Base-by-base conservation (phyloP, 139 green algal species). In the Micractinium sp. region DNA sequence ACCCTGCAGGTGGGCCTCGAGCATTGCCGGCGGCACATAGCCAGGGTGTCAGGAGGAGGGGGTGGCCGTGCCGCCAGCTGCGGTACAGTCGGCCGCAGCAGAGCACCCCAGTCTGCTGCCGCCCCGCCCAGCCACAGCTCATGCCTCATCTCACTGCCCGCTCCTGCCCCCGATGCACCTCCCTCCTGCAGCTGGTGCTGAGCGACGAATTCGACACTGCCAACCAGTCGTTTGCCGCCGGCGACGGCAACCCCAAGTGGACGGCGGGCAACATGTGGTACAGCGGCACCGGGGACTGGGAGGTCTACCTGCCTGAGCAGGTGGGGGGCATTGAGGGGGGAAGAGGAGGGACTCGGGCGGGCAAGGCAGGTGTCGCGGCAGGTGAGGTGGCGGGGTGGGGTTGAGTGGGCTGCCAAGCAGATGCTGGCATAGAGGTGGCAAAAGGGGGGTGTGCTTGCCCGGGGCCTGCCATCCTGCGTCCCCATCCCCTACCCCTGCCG, bases 121-220 rank as follows among this genome's bases (percentile, higher is more conserved):
- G 47, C 47, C 47, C 47, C n/a, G n/a, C n/a, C n/a, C 47, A 27
- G 63, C 14, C 81, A 73, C 14, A 56, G 47, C 7, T 9, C 47
- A 56, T 56, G 47, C 47, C 41, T 9, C 35, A 29, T 19, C 36
- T 3, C 31, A 1, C 39, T 47, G 14, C 39, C 38, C 79, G 1
- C 14, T 13, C 29, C 29, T 41, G 4, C 19, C 19, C 16, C 12
- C 25, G n/a, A 31, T 53, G 18, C 41, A 25, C 80, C 31, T n/a
- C n/a, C 63, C 29, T 27, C 29, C 80, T 47, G 85, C 77, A 91
- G 47, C 92, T 95, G 5, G 92, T 95, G 22, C 92, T 95, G 67
- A 91, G 83, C 31, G 93, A 95, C 39, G 93, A 95, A 76, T 95
- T 95, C 66, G 56, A 91, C 33, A 85, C 38, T 39, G 56, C 71